Percentiles rank a stretch among this genome's conserved stretches.
These are phyloP conservation scores for Amniculicola lignicola DNA, from an alignment of 495 filamentous ascomycete genomes.

Conservation along the genomic window DNA sequence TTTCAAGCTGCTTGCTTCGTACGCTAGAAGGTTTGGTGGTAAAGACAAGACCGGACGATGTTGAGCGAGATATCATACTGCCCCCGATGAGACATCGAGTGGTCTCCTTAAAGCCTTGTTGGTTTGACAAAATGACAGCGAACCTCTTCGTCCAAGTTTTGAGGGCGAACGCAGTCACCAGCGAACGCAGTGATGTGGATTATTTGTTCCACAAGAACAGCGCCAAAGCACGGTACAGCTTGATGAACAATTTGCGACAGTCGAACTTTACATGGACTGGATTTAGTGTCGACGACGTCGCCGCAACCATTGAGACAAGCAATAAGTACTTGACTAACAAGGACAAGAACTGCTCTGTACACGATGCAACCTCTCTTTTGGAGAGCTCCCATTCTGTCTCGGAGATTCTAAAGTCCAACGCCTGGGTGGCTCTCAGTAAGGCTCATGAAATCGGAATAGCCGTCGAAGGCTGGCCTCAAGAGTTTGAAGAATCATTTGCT, in stretches of 20 bases:
- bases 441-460: constrained; percentile 78
- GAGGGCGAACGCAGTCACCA: constrained; percentile 84
- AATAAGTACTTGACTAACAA: constrained; percentile 60
- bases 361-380: constrained; percentile 59
- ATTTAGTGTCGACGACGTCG: constrained; percentile 60
- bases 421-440: constrained; percentile 63
- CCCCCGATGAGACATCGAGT: constrained; percentile 69
- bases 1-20: constrained; percentile 56
- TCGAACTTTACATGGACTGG: constrained; percentile 90
- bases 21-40: constrained; percentile 76
- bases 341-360: constrained; percentile 49
- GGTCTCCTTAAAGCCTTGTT: constrained; percentile 73
- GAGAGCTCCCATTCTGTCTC: constrained; percentile 62
- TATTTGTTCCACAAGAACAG: constrained; percentile 84
- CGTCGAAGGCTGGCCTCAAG: constrained; percentile 56
- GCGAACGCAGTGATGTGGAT: constrained; percentile 74
- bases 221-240: constrained; percentile 56
- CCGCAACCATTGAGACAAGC: constrained; percentile 59
- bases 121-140: constrained; percentile 76
- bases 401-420: constrained; percentile 53
- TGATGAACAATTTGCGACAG: constrained; percentile 77
- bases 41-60: constrained; percentile 69
- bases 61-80: constrained; percentile 60
- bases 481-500: constrained; percentile 58
- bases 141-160: constrained; percentile 82